Base-by-base conservation (phyloP, 1,284 basidiomycete genomes). In the Cryptococcus maquisensis region DNA sequence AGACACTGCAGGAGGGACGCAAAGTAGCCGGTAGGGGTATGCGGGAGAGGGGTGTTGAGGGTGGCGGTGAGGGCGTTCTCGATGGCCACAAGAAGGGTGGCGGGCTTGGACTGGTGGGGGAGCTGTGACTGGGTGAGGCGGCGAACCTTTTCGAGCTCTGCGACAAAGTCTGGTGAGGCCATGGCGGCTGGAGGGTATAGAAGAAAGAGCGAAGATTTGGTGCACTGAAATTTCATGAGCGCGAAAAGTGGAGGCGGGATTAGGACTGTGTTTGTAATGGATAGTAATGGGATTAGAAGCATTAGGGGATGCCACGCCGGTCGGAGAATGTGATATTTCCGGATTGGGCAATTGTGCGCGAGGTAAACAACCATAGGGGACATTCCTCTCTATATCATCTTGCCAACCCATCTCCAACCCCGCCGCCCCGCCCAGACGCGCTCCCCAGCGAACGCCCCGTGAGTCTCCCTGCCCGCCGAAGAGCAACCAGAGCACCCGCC, bases 101-200 rank as follows among this genome's bases (percentile, higher is more conserved):
- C 96, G 3, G 93, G 92, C 49, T 88, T 84, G 70, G 90, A 90
- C 77, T 98, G 93, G 70, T 96, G 90, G 1, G 86, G 74, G 20
- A 95, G 81, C 26, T 84, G 82, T 0, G 93, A 95, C 23, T 83
- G 83, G 2, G 85, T 86, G 67, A 97, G 91, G 15, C 87, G 86
- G 54, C 95, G 82, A 63, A 98, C 91, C 79, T 97, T 98, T 58
- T 83, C 79, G 48, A 96, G 80, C 23, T 84, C 83, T 16, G 64
- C 67, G 36, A 64, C 65, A 49, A 77, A 69, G 59, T 40, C 21
- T 13, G 43, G 15, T 6, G 20, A 23, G 8, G 20, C 23, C 43
- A 44, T 44, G 12, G 15, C 24, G 43, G 15, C 12, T 21, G 24
- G 23, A 10, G 18, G 21, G 41, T 10, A 38, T 10, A 40, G 4